Evolutionary conservation across 2,329 filamentous ascomycete genomes (phyloP), one percentile per base, ranked within the genome.

Genomic region (Pseudogymnoascus sp.): DNA sequence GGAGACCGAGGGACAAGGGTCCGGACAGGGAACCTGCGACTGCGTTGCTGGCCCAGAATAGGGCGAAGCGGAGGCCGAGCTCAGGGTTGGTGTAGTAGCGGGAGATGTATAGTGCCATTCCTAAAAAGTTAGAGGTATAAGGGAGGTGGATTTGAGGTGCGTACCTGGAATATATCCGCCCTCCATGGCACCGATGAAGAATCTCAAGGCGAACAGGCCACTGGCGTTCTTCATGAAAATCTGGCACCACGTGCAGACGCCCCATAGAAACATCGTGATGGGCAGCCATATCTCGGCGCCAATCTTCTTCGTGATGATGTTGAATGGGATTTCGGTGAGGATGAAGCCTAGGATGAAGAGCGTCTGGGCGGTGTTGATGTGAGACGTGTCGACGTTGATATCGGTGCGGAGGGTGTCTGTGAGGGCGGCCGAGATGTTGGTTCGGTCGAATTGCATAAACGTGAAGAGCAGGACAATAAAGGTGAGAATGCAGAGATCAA

Each of bases 351-450:
- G 60, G 1, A 66, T 66, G 41, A 68, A 72, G 61, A 72, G 67
- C 26, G 68, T 73, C 39, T 71, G 68, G 0, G 66, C 71, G 2
- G 67, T 66, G 47, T 73, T 73, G 54, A 68, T 70, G 57, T 71
- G 69, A n/a, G 59, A 40, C 17, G 68, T 72, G 37, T 65, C 69
- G 39, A 72, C 54, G 7, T 64, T 61, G 50, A 71, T 58, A 50
- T 72, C 69, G 11, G 62, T 63, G 6, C 71, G 65, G 0, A 72
- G 63, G 26, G 68, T 70, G 41, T 71, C 70, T 9, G 70, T 64
- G 5, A 64, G 63, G 2, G 70, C 70, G 36, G 68, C 66, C 33
- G 64, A 60, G 24, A 72, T 60, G 44, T 71, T 71, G 11, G 68
- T 66, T 6, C 70, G 64, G 58, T 71, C 69, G 7, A 72, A 63